These are phyloP conservation scores for Datura wrightii DNA, from an alignment of 257 asterid species.

Conservation along the genomic window DNA sequence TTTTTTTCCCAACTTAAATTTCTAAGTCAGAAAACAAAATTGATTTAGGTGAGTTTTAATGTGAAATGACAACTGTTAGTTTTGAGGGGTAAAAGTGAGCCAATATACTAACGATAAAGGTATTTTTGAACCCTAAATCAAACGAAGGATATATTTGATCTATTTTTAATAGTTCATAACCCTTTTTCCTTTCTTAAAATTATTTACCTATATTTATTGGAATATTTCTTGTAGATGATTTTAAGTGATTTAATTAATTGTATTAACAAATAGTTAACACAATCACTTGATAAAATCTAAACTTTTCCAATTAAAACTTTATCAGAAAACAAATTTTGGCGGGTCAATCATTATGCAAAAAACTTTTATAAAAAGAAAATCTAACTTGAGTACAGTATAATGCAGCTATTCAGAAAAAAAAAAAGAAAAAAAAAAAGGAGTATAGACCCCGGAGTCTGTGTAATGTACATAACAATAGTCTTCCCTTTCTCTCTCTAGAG, in stretches of 20 bases:
- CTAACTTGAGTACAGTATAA: not conserved
- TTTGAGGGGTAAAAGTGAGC: too few relatives aligned
- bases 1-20: too few relatives aligned
- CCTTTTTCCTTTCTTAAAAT: too few relatives aligned
- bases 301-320: not conserved
- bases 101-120: too few relatives aligned
- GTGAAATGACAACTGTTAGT: too few relatives aligned
- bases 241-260: not conserved
- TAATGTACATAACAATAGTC: not conserved
- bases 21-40: too few relatives aligned
- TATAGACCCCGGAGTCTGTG: not conserved
- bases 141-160: too few relatives aligned
- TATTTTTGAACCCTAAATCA: too few relatives aligned
- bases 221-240: too few relatives aligned
- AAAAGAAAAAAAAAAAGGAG: not conserved
- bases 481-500: constrained; percentile 28
- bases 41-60: too few relatives aligned
- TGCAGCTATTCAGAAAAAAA: not conserved
- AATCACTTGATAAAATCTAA: not conserved
- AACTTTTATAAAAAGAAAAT: not conserved
- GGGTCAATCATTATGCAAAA: not conserved
- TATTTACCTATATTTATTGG: too few relatives aligned
- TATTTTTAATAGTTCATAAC: too few relatives aligned
- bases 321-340: not conserved
- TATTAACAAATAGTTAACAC: not conserved